Evolutionary conservation across 306 rosid genomes (phyloP), one percentile per base, ranked within the genome.

Genomic region (Cajanus cajan): DNA sequence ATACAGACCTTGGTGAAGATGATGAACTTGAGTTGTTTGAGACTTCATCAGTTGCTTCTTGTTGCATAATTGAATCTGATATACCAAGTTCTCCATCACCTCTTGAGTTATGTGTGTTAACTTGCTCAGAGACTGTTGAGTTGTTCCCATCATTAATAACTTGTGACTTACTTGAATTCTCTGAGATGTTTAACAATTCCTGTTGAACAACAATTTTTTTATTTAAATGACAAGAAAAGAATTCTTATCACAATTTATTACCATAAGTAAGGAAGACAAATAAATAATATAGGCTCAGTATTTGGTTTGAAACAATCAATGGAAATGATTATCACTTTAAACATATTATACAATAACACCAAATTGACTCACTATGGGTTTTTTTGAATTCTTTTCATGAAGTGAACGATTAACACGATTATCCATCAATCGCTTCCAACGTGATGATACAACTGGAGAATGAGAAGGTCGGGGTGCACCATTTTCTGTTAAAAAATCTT

Each of bases 351-450:
- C 16, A 40, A 19, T 22, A 70, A 43, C 76, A 82, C 36, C 14
- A 68, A 64, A 67, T 51, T 21, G 4, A 80, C 87, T 79, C 50
- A 90, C 97, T 92, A 84, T 69, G 62, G 43, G 33, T 39, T 82
- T 74, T 68, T 73, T 80, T 34, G 82, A 64, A 62, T 64, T 63
- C 43, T 0, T 55, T 62, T 66, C 79, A 61, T 31, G 43, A 22
- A 83, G 68, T 37, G 57, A 58, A 59, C 41, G 80, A 62, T 84
- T 71, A 70, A 43, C 73, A 57, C 24, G 69, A 36, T 76, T 80
- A 75, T 75, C 87, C 52, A 78, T 77, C 41, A 65, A 57, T 16
- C 62, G 68, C 84, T 71, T 82, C 83, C 84, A 68, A 31, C 83
- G 81, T 1, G 80, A 5, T 13, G 48, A 39, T 31, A 79, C 87